Percentiles rank a stretch among this genome's conserved stretches.
These are phyloP conservation scores for Botrytis medusae DNA, from an alignment of 2,329 filamentous ascomycete species.

Conservation along the genomic window DNA sequence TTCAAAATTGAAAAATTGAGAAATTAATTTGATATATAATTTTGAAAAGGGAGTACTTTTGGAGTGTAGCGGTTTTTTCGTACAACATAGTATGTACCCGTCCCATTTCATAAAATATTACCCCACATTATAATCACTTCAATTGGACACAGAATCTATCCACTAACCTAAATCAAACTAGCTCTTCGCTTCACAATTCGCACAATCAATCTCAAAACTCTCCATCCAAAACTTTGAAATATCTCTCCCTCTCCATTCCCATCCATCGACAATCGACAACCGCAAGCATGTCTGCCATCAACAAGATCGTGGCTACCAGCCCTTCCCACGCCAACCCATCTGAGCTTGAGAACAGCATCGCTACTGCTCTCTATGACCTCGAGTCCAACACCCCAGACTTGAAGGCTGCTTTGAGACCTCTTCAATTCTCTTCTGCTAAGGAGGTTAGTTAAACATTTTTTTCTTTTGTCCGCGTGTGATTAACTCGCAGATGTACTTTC, in stretches of 20 bases:
- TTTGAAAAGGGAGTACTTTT: too few species aligned
- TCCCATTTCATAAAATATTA: not conserved
- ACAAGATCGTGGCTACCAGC: slow-evolving; percentile 99
- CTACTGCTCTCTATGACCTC: slow-evolving; percentile 96
- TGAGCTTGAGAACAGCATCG: slow-evolving; percentile 96
- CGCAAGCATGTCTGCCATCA: slow-evolving; percentile 70
- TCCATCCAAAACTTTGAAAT: slow-evolving; percentile 8
- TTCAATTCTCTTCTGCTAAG: slow-evolving; percentile 98
- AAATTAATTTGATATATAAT: too few species aligned
- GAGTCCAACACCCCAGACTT: slow-evolving; percentile 99
- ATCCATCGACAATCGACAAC: slow-evolving; percentile 30
- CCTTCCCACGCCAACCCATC: slow-evolving; percentile 93
- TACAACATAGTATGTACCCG: too few species aligned
- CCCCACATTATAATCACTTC: not conserved
- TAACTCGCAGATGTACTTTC: not conserved
- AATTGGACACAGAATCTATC: not conserved
- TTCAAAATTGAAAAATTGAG: too few species aligned
- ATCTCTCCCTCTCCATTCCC: slow-evolving; percentile 19
- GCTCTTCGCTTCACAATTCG: slow-evolving; percentile 12
- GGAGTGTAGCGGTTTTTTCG: too few species aligned
- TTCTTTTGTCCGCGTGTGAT: not conserved
- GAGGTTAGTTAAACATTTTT: slow-evolving; percentile 73
- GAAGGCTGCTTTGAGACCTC: slow-evolving; percentile 90
- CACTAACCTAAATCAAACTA: not conserved
- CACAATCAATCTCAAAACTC: slow-evolving; percentile 14